Evolutionary conservation across 2,329 filamentous ascomycete genomes (phyloP), one percentile per base, ranked within the genome.

Genomic region (Pseudogymnoascus sp.): DNA sequence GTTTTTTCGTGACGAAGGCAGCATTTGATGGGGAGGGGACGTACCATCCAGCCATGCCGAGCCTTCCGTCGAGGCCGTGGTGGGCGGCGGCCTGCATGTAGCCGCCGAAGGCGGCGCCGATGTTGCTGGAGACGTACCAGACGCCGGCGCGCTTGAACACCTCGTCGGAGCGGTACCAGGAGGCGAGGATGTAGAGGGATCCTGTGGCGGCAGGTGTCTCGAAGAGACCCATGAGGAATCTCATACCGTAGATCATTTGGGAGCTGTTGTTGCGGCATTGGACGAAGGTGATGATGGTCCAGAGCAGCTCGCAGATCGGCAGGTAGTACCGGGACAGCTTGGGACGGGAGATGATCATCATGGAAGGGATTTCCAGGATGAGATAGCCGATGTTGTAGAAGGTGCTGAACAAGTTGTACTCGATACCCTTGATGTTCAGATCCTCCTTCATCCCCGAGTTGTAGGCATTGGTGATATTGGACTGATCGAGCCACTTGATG

Each of bases 21-120:
- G n/a, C 13, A 2, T n/a, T 37, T 6, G 35, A 37, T n/a, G 35
- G 35, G 35, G 13, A 8, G 11, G 35, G 35, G n/a, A 37, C 35
- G 35, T 37, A 37, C 68, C 68, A 69, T 10, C 68, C 68, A 5
- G 68, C 62, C 4, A 68, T 26, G 6, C 68, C 67, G 14, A 61
- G 56, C 1, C 61, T 63, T 10, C 67, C 68, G 11, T 69, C 66
- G 60, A 70, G 66, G n/a, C 65, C 64, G 67, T 65, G 64, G 67
- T 65, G 63, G 14, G 44, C 19, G 1, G 26, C 44, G 0, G 78
- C 80, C 70, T 85, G 82, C 66, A 86, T 81, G 71, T 84, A 83
- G 2, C 44, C 44, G 19, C 26, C 26, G 8, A 61, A 16, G 26
- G 42, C 24, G 44, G 21, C 26, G 21, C 44, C 44, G 21, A 53